Evolutionary conservation across 345 rosid species (phyloP).

Genomic region (Streptanthus diversifolius): DNA sequence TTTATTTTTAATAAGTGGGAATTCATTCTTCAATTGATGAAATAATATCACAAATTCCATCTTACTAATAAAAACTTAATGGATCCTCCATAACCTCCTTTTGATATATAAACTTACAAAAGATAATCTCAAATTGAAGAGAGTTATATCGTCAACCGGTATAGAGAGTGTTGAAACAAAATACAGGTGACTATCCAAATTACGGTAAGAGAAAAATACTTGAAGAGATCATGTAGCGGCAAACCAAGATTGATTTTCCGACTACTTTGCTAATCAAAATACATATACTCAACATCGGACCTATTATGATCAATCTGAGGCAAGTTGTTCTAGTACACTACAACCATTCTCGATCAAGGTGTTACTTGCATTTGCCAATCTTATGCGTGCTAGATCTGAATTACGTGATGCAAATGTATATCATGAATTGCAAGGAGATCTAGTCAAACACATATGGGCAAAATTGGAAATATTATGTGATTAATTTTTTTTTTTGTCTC

Average conservation of each 20-base stretch:
- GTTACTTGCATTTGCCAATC: too few relatives aligned
- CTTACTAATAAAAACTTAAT: not conserved
- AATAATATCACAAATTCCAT: not conserved
- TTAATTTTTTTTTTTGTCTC: too few relatives aligned
- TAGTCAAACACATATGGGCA: too few relatives aligned
- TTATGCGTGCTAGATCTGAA: too few relatives aligned
- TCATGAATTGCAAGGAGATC: too few relatives aligned
- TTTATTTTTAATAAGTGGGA: not conserved
- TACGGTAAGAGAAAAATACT: not conserved
- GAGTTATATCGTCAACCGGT: not conserved
- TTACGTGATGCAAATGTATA: too few relatives aligned
- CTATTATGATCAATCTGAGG: too few relatives aligned
- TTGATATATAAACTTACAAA: not conserved
- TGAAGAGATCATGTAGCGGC: not conserved
- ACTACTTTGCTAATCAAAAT: not conserved
- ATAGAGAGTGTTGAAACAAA: not conserved
- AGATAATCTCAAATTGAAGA: not conserved
- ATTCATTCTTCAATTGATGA: not conserved
- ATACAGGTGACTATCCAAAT: not conserved
- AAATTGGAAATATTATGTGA: too few relatives aligned
- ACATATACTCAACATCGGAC: too few relatives aligned
- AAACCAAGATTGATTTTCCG: not conserved
- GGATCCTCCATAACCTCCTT: not conserved
- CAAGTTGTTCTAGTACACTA: too few relatives aligned
- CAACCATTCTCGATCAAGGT: too few relatives aligned